Percentiles rank a stretch among this genome's conserved stretches.
Conservation (phyloP, 495 filamentous ascomycete genomes). For the Lichenothelia convexa region DNA sequence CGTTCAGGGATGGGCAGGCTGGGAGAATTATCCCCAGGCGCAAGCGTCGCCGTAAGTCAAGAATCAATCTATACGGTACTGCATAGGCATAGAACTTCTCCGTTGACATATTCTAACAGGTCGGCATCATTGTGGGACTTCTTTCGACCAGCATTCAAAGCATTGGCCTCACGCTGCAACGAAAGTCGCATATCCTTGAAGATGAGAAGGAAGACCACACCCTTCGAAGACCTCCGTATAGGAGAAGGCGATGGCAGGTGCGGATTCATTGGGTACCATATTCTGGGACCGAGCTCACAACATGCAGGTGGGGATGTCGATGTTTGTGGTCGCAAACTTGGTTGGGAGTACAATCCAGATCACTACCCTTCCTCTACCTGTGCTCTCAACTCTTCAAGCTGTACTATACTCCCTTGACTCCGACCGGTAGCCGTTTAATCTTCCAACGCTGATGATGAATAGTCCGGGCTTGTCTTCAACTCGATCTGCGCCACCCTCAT, state of each 20-base stretch:
- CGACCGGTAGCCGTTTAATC: too few relatives aligned
- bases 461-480: conserved; percentile 92
- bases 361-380: conserved; percentile 84
- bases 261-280: conserved; percentile 4
- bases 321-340: conserved; percentile 90
- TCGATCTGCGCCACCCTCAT: conserved; percentile 91
- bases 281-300: background rate
- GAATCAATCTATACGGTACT: background rate
- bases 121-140: conserved; percentile 85
- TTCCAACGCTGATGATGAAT: conserved; percentile 6
- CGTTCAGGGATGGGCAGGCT: background rate
- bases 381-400: conserved; percentile 88
- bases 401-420: conserved; percentile 18
- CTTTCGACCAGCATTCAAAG: conserved; percentile 86
- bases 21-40: conserved; percentile 2
- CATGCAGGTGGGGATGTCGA: conserved; percentile 64
- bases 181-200: conserved; percentile 95
- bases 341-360: conserved; percentile 94
- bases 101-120: conserved; percentile 24
- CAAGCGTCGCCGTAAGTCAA: conserved; percentile 2
- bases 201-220: conserved; percentile 77
- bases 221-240: conserved; percentile 67
- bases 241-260: conserved; percentile 83
- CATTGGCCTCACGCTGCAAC: conserved; percentile 89
- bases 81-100: background rate